These are phyloP conservation scores for Allomyces macrogynus DNA, from an alignment of 192 early-diverging fungal genomes.

Conservation along the genomic window DNA sequence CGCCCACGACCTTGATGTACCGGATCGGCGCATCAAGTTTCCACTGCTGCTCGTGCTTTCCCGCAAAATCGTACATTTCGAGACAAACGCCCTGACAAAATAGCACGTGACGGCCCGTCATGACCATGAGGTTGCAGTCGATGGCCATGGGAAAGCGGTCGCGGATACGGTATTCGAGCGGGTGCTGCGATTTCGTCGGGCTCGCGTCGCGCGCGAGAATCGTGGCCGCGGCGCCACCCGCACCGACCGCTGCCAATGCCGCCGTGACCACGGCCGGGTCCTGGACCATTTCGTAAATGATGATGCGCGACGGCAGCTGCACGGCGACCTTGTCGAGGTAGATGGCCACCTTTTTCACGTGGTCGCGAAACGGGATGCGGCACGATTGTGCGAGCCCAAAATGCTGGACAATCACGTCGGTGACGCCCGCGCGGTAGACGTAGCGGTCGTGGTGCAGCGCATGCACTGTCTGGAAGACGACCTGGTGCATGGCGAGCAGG, in stretches of 20 bases:
- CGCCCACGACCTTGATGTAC: constrained; percentile 35
- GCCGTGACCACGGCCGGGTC: constrained; percentile 13
- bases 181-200: neutral
- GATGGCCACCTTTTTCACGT: constrained; percentile 35
- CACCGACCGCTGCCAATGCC: neutral
- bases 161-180: constrained; percentile 25
- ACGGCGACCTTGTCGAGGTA: constrained; percentile 34
- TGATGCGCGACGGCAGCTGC: constrained; percentile 28
- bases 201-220: constrained; percentile 22
- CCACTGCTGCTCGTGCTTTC: constrained; percentile 35
- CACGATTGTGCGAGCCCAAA: constrained; percentile 23
- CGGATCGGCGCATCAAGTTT: constrained; percentile 25
- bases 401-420: constrained; percentile 41
- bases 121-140: constrained; percentile 34
- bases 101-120: constrained; percentile 32
- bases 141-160: constrained; percentile 31
- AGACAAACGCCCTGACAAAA: constrained; percentile 27
- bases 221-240: neutral
- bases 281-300: constrained; percentile 34
- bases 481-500: constrained; percentile 23
- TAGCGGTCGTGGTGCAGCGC: constrained; percentile 35
- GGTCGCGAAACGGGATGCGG: constrained; percentile 35
- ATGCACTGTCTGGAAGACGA: constrained; percentile 33
- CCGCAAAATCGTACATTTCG: constrained; percentile 24
- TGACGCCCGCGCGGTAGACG: constrained; percentile 34